Evolutionary conservation across 768 basidiomycete genomes (phyloP).

Genomic region (Fomitopsis pulvina): DNA sequence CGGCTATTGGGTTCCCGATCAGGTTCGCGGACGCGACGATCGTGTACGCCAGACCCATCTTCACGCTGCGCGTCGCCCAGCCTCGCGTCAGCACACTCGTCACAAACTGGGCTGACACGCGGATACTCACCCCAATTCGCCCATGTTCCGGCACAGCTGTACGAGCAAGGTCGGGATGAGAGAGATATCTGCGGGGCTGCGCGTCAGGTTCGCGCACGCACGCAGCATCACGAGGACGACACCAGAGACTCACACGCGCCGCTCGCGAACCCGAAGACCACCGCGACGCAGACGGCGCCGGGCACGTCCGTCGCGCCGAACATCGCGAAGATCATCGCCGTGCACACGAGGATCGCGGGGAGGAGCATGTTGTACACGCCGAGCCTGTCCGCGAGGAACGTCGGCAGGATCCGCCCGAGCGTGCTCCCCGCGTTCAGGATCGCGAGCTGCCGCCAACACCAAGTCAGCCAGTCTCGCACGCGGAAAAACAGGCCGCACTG

Average conservation of each 20-base stretch:
- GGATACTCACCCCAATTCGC: constrained; percentile 16
- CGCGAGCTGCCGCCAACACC: constrained; percentile 31
- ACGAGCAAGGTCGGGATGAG: constrained; percentile 17
- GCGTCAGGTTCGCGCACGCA: no score
- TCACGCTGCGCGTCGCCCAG: constrained; percentile 7
- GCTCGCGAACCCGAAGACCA: constrained; percentile 43
- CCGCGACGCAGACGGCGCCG: constrained; percentile 33
- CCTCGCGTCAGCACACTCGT: neutral
- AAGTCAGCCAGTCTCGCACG: neutral
- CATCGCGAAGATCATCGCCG: constrained; percentile 36
- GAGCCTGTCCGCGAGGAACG: constrained; percentile 55
- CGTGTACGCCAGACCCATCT: constrained; percentile 19
- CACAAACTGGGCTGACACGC: neutral
- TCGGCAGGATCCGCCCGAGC: constrained; percentile 57
- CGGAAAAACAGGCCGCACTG: neutral
- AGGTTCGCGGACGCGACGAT: constrained; percentile 16
- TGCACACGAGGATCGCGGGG: constrained; percentile 27
- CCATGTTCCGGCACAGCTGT: constrained; percentile 12
- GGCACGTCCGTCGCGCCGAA: constrained; percentile 28
- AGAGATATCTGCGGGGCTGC: constrained; percentile 17
- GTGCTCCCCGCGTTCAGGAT: constrained; percentile 66
- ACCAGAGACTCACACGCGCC: constrained; percentile 34
- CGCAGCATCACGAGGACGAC: neutral
- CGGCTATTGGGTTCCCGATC: constrained; percentile 18
- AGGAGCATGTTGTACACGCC: constrained; percentile 64